These are phyloP conservation scores for Pouteria glomerata DNA, from an alignment of 148 eudicot species.

Conservation along the genomic window DNA sequence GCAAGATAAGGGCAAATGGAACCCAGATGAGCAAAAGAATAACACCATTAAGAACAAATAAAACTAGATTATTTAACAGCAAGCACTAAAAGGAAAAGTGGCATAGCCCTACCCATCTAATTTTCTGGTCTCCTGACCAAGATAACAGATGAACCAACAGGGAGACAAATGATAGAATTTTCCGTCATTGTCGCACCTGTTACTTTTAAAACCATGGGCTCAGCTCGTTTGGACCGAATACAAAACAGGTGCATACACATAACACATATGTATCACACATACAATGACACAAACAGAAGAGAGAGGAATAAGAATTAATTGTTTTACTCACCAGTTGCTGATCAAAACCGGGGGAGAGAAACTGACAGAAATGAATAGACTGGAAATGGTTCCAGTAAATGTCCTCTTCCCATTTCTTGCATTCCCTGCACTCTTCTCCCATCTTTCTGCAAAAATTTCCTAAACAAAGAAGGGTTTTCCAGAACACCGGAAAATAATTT, in stretches of 20 bases:
- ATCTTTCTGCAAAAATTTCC: constrained; percentile 12
- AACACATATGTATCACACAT: neutral
- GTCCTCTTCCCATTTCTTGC: constrained; percentile 31
- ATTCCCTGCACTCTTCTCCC: constrained; percentile 33
- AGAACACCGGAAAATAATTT: neutral
- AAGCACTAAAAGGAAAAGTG: neutral
- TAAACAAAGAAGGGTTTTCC: neutral
- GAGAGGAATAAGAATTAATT: neutral
- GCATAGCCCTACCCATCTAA: neutral
- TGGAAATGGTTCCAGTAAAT: constrained; percentile 48
- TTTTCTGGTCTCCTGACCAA: neutral
- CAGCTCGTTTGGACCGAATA: neutral
- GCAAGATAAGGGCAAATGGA: neutral
- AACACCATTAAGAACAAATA: neutral
- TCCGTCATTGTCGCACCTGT: too few relatives aligned
- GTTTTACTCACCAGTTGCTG: constrained; percentile 40
- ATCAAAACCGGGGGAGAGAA: constrained; percentile 27
- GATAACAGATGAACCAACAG: neutral
- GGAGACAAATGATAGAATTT: neutral
- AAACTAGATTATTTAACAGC: neutral
- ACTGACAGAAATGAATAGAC: constrained; percentile 36
- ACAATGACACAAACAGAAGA: neutral
- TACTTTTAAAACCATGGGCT: neutral
- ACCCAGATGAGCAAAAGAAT: constrained; percentile 1
- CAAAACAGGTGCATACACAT: neutral